Base-by-base conservation (phyloP, 371 early-diverging fungal genomes). In the Actinomortierella ambigua region DNA sequence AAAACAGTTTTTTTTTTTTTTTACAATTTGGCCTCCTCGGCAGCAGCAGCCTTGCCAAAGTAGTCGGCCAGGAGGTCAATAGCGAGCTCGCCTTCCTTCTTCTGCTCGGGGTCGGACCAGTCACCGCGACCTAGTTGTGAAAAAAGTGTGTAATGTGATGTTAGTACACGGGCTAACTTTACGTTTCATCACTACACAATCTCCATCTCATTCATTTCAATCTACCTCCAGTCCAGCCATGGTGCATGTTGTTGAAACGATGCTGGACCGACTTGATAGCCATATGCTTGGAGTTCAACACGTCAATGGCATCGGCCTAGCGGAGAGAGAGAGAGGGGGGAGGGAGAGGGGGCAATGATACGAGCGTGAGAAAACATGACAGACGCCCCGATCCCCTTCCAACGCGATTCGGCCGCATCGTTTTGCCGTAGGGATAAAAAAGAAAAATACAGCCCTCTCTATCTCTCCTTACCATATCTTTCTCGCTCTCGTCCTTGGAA, bases 171-270 rank as follows among this genome's bases (percentile, higher is more conserved):
- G 22, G 49, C 23, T 8, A 49, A 26, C 14, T 20, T 8, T 48
- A 6, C 17, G 14, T 26, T 28, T 8, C 18, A 28, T n/a, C 18
- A 14, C 20, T 29, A 7, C 23, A n/a, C 34, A 58, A 24, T 14
- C 24, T 51, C 9, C 2, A 14, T n/a, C 18, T 34, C n/a, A 39
- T 2, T 15, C 46, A 55, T 29, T 14, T 20, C 24, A 9, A 13
- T 11, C 55, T 73, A 73, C 75, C 77, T 61, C 73, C 77, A 49
- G 68, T 67, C 64, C 63, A 76, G 34, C 77, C 77, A 17, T 76
- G 77, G 55, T 59, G 73, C 73, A 76, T 68, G 53, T 71, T 68
- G 48, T 76, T 64, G 51, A 63, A 76, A 28, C 75, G 75, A 28
- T 60, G 34, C 53, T 63, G 67, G 58, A 67, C 53, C 18, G 61